A percentile compares a stretch with the other conserved stretches of the same genome.
These are phyloP conservation scores for Talaromyces funiculosus DNA, from an alignment of 2,329 filamentous ascomycete genomes.

Conservation along the genomic window DNA sequence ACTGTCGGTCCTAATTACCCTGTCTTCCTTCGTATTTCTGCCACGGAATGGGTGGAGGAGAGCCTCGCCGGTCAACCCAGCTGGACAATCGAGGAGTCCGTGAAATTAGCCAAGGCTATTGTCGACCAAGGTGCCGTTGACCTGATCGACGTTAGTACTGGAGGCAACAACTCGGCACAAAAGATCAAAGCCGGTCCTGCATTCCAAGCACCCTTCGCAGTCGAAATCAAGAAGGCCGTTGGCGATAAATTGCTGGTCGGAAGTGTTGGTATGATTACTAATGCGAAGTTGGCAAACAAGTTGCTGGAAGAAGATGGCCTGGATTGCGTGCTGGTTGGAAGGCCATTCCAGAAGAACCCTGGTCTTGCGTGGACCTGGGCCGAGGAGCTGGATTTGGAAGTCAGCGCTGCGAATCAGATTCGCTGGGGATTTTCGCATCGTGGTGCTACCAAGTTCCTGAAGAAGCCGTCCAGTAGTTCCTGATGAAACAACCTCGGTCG, in stretches of 20 bases:
- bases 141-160: slow-evolving; percentile 74
- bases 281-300: slow-evolving; percentile 62
- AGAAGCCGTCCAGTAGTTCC: slow-evolving; percentile 3
- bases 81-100: slow-evolving; percentile 63
- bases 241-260: slow-evolving; percentile 66
- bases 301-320: slow-evolving; percentile 48
- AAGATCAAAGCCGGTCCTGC: slow-evolving; percentile 49
- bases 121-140: slow-evolving; percentile 67
- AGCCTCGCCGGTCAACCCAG: slow-evolving; percentile 50
- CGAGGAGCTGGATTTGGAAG: slow-evolving; percentile 26
- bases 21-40: slow-evolving; percentile 66
- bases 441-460: slow-evolving; percentile 6
- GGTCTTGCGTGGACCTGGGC: slow-evolving; percentile 63
- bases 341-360: slow-evolving; percentile 77
- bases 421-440: slow-evolving; percentile 27
- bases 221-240: slow-evolving; percentile 66
- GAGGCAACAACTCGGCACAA: slow-evolving; percentile 57
- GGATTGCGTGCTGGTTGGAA: slow-evolving; percentile 68
- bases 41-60: slow-evolving; percentile 68
- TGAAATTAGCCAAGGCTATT: slow-evolving; percentile 60
- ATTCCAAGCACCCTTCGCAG: slow-evolving; percentile 71
- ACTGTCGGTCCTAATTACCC: slow-evolving; percentile 64
- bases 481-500: background rate
- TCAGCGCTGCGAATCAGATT: slow-evolving; percentile 28
- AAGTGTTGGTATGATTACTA: slow-evolving; percentile 68